These are phyloP conservation scores for Musa balbisiana DNA, from an alignment of 202 grass and related monocot genomes.

Conservation along the genomic window DNA sequence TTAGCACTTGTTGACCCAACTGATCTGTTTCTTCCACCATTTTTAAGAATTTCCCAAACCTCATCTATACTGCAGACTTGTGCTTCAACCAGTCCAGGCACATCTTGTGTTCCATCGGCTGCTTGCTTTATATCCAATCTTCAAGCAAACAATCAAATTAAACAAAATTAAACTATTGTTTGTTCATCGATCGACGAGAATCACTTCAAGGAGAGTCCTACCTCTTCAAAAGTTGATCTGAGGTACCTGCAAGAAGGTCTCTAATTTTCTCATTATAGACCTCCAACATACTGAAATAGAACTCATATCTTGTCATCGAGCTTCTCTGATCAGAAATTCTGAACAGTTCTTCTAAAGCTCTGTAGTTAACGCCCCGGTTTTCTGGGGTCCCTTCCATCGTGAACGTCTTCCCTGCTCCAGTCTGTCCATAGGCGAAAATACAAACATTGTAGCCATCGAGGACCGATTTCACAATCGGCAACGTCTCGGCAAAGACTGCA, in stretches of 20 bases:
- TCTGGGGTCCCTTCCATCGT: conserved; percentile 91
- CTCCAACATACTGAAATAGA: conserved; percentile 84
- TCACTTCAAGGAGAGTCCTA: conserved; percentile 21
- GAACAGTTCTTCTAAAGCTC: conserved; percentile 85
- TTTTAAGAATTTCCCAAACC: conserved; percentile 73
- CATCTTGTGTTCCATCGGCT: conserved; percentile 73
- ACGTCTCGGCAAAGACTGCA: conserved; percentile 59
- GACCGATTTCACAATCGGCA: conserved; percentile 69
- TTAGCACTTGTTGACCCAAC: conserved; percentile 86
- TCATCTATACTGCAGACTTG: conserved; percentile 51
- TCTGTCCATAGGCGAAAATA: conserved; percentile 95
- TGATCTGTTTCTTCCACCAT: conserved; percentile 69
- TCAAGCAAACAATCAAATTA: conserved; percentile 24
- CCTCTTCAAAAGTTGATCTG: conserved; percentile 55
- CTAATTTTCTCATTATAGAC: conserved; percentile 91
- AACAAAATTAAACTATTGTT: conserved; percentile 13
- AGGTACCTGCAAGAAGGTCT: conserved; percentile 65
- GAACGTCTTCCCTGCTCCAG: conserved; percentile 87
- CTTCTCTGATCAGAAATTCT: conserved; percentile 39
- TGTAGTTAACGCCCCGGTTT: conserved; percentile 89
- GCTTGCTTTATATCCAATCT: conserved; percentile 91
- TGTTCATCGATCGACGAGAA: conserved; percentile 1
- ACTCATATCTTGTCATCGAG: conserved; percentile 38
- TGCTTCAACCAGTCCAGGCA: conserved; percentile 66
- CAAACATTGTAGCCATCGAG: conserved; percentile 95